Conservation (phyloP, 768 basidiomycete species). For the Lactifluus volemus region DNA sequence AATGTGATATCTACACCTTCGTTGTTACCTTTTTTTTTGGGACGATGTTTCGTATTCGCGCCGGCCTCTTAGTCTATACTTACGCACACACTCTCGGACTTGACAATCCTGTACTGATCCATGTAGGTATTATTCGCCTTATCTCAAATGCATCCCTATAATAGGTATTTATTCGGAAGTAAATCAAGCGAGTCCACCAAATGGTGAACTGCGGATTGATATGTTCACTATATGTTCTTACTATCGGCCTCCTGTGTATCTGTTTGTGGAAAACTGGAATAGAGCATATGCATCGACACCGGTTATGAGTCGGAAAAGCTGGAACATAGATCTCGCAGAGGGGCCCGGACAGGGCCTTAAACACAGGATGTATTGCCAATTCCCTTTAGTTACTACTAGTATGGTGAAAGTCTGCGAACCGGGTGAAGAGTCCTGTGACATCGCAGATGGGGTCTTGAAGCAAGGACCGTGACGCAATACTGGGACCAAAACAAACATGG, state of each 20-base stretch:
- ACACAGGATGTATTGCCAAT: too few relatives aligned
- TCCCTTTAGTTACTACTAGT: too few relatives aligned
- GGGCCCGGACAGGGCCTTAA: too few relatives aligned
- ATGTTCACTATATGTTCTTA: background rate
- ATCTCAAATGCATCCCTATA: background rate
- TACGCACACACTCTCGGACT: slow-evolving; percentile 10
- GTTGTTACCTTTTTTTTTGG: background rate
- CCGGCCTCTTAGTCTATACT: slow-evolving; percentile 4
- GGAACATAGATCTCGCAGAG: too few relatives aligned
- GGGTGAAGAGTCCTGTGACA: too few relatives aligned
- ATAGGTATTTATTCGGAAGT: background rate
- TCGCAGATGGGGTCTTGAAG: too few relatives aligned
- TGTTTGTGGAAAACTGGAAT: background rate
- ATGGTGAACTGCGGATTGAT: background rate
- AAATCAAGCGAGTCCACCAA: background rate
- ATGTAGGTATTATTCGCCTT: slow-evolving; percentile 10
- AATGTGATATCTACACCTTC: slow-evolving; percentile 36
- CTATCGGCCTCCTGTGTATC: background rate
- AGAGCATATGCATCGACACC: background rate
- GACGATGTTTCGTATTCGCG: background rate
- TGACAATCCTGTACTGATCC: slow-evolving; percentile 11
- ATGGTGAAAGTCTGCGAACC: too few relatives aligned
- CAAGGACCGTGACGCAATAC: too few relatives aligned
- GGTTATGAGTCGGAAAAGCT: too few relatives aligned
- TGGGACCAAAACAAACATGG: too few relatives aligned